Evolutionary conservation across 768 basidiomycete species (phyloP).

Genomic region (Russula vinacea): DNA sequence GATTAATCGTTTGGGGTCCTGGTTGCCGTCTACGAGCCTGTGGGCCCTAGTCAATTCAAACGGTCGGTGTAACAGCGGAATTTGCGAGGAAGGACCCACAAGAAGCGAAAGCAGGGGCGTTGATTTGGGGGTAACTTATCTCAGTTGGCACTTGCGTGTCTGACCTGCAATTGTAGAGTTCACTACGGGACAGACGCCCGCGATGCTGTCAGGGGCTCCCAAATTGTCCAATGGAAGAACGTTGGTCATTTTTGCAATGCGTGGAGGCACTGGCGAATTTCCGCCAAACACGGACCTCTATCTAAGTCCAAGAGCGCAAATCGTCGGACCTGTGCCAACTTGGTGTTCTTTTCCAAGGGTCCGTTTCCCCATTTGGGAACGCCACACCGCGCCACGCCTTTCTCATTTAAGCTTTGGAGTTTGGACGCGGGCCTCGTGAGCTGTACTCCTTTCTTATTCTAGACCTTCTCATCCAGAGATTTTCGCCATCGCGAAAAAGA

Average conservation of each 20-base stretch:
- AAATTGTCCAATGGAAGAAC: not conserved
- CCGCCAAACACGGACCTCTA: not conserved
- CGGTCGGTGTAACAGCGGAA: not conserved
- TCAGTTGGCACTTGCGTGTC: not conserved
- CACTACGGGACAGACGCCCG: not conserved
- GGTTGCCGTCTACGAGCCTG: not conserved
- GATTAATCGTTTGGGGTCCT: not conserved
- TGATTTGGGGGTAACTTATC: not conserved
- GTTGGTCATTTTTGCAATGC: not conserved
- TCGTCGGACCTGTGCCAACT: constrained; percentile 13
- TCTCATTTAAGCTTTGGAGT: constrained; percentile 12
- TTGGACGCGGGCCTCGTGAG: constrained; percentile 13
- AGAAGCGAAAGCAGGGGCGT: not conserved
- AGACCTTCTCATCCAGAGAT: not conserved
- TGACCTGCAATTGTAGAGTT: not conserved
- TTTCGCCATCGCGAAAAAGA: constrained; percentile 2
- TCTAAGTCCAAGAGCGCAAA: constrained; percentile 5
- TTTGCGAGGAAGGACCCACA: not conserved
- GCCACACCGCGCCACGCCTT: constrained; percentile 16
- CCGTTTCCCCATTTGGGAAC: constrained; percentile 25
- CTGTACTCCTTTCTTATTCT: constrained; percentile 9
- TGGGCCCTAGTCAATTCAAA: not conserved
- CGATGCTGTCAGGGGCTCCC: not conserved
- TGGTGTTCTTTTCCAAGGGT: constrained; percentile 1
- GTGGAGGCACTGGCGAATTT: not conserved